Conservation (phyloP, 2,329 filamentous ascomycete genomes). For the Amauroascus verrucosus region DNA sequence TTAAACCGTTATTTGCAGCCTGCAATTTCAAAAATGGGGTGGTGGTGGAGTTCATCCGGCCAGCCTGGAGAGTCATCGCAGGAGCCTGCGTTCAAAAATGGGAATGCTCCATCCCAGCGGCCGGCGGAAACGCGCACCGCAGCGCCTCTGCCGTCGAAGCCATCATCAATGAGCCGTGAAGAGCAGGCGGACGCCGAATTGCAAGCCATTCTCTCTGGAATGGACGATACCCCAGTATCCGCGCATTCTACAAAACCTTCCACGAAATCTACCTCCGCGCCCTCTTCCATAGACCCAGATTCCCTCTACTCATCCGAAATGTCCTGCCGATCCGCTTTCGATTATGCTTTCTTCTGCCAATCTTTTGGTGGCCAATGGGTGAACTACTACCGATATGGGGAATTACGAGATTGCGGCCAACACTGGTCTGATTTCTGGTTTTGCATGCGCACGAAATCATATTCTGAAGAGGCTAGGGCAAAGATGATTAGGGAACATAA, state of each 20-base stretch:
- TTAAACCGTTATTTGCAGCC: not conserved
- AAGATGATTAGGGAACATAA: constrained; percentile 56
- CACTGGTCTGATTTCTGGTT: constrained; percentile 95
- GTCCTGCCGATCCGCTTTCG: constrained; percentile 84
- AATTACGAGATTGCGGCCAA: constrained; percentile 64
- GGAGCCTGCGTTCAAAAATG: constrained; percentile 5
- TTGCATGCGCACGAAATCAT: constrained; percentile 75
- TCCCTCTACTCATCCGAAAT: constrained; percentile 68
- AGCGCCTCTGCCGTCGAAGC: not conserved
- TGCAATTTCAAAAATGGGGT: constrained; percentile 32
- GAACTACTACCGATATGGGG: constrained; percentile 78
- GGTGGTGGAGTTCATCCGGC: constrained; percentile 35
- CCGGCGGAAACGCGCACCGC: not conserved
- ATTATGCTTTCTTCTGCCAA: constrained; percentile 89
- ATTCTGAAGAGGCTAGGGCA: constrained; percentile 49
- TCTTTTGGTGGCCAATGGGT: constrained; percentile 85
- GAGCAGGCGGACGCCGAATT: constrained; percentile 47
- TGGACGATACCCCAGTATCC: constrained; percentile 27
- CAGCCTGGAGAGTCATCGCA: constrained; percentile 20
- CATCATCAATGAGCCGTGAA: constrained; percentile 23
- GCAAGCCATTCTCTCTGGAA: constrained; percentile 42
- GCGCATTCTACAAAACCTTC: constrained; percentile 12
- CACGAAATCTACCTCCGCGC: constrained; percentile 9
- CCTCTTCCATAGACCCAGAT: constrained; percentile 45
- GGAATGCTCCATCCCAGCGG: not conserved